phyloP scores from a whole-genome alignment of 192 early-diverging fungal genomes.

The Coemansia sp. region DNA sequence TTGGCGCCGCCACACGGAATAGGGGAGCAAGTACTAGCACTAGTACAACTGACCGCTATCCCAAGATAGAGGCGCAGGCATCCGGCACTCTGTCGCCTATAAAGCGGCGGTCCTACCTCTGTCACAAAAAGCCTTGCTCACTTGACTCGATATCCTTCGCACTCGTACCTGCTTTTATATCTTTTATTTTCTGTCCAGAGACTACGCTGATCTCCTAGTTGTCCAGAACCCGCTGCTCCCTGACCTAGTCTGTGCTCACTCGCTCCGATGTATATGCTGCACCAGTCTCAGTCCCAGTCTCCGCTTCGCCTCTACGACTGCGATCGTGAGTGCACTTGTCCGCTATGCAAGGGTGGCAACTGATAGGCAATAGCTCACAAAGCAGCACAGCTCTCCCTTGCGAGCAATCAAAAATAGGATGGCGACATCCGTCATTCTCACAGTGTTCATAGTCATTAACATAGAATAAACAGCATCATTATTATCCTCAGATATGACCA shows the following conservation, averaged over 20 bases:
- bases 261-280: background rate
- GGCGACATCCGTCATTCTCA: conserved; percentile 2
- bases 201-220: background rate
- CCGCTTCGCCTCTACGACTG: background rate
- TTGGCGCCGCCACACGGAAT: background rate
- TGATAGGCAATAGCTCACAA: background rate
- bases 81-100: background rate
- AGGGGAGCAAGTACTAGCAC: background rate
- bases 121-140: background rate
- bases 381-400: background rate
- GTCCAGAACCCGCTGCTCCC: background rate
- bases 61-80: background rate
- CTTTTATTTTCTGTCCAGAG: background rate
- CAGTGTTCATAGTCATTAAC: conserved; percentile 1
- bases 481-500: background rate
- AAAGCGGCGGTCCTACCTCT: background rate
- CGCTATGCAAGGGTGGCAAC: conserved; percentile 2
- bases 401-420: conserved; percentile 11
- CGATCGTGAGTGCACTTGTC: conserved; percentile 15
- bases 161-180: background rate
- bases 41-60: background rate
- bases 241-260: background rate
- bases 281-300: background rate
- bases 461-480: conserved; percentile 9
- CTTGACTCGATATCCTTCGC: background rate